Evolutionary conservation across 108 stramenopile species (phyloP), one percentile per base, ranked within the genome.

Genomic region (Pseudonitzschia pungens): DNA sequence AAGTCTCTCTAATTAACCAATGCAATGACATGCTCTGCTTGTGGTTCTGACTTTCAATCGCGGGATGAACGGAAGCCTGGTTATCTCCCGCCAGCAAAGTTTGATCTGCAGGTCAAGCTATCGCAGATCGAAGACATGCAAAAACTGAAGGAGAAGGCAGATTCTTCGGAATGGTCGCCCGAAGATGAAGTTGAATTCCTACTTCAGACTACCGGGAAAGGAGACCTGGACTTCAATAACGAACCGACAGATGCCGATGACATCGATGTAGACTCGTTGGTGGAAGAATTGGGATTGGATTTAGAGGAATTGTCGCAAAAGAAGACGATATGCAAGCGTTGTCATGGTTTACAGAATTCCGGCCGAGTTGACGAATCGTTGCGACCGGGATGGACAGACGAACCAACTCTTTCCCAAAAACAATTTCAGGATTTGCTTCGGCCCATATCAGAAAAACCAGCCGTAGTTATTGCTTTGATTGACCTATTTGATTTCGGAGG

Each of bases 401-500:
- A 96, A 64, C 92, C 92, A 31, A 79, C 85, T 28, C 71, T 93
- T 28, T 89, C 91, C 0, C 94, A 96, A 57, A 84, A 90, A 48
- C 75, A 89, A 69, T 96, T 96, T 57, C 84, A 89, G 36, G 81
- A 90, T 28, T 69, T 93, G 43, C 75, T 96, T 15, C 43, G 76
- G 45, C 92, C 91, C 52, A 72, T 93, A 28, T 69, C 79, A 11
- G 74, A 89, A 70, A 91, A 89, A 66, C 86, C 83, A 4, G 91
- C 90, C 29, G 91, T 92, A 32, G 85, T 96, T 63, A 76, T 93
- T 75, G 92, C 95, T 27, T 64, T 96, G 16, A 84, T 96, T 9
- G 95, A 96, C 69, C 70, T 96, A 48, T 96, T 96, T 79, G 95
- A 96, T 75, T 96, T 96, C 76, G 84, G 81, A 41, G 95, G 92